These are phyloP conservation scores for Fraxinus velutina DNA, from an alignment of 305 asterid species.

Conservation along the genomic window DNA sequence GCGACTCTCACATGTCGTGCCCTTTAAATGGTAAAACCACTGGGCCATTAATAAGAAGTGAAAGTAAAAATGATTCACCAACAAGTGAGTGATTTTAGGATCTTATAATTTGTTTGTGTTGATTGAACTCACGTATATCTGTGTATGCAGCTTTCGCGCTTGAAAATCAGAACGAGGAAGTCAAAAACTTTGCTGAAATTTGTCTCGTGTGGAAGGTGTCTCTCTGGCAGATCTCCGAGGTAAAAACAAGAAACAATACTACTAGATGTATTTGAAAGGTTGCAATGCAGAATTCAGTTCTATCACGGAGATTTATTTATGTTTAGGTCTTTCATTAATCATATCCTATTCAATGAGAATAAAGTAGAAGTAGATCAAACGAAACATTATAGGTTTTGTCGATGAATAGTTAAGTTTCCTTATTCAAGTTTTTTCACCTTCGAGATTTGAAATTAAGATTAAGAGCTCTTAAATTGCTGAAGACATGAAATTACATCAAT, in stretches of 20 bases:
- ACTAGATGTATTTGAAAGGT: conserved; percentile 18
- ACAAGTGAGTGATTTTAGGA: not conserved
- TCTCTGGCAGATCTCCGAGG: conserved; percentile 66
- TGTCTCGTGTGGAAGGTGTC: conserved; percentile 78
- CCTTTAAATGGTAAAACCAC: not conserved
- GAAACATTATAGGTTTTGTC: conserved; percentile 29
- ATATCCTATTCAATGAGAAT: conserved; percentile 24
- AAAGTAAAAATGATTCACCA: not conserved
- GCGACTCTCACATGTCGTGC: not conserved
- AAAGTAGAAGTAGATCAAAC: conserved; percentile 35
- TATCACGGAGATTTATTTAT: conserved; percentile 23
- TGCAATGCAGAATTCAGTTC: conserved; percentile 21
- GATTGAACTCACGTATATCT: not conserved
- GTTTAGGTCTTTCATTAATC: conserved; percentile 38
- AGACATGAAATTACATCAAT: not conserved
- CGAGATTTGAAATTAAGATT: not conserved
- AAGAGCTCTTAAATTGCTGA: not conserved
- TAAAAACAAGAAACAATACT: conserved; percentile 15
- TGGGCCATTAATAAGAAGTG: not conserved
- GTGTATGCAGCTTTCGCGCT: conserved; percentile 64
- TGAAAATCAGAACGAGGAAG: conserved; percentile 65
- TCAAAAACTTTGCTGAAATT: conserved; percentile 59
- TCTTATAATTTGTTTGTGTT: not conserved
- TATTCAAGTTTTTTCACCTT: not conserved
- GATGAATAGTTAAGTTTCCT: conserved; percentile 1